A percentile compares a stretch with the other conserved stretches of the same genome.
These are phyloP conservation scores for Podospora fimiseda DNA, from an alignment of 495 filamentous ascomycete genomes.

Conservation along the genomic window DNA sequence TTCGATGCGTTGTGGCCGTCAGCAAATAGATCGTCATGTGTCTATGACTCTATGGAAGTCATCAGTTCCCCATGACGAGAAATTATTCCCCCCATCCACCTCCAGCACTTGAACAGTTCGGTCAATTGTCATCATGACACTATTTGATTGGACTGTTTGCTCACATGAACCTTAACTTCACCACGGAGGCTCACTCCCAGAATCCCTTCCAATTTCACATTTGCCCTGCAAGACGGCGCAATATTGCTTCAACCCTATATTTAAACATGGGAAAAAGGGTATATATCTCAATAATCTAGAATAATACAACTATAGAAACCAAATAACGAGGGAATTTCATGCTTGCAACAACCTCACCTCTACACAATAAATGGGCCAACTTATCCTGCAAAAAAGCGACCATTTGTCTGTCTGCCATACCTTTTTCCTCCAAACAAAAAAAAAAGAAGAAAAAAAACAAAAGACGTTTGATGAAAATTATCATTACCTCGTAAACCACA, in stretches of 20 bases:
- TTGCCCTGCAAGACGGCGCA: background rate
- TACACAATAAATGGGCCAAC: background rate
- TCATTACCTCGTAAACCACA: conserved; percentile 16
- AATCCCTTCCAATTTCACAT: too few relatives aligned
- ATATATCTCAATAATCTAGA: conserved; percentile 7
- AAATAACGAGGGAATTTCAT: background rate
- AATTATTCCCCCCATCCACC: too few relatives aligned
- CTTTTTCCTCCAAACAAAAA: background rate
- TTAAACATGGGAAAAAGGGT: background rate
- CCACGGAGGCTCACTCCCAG: too few relatives aligned
- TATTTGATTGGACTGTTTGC: too few relatives aligned
- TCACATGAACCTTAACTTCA: too few relatives aligned
- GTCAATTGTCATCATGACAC: too few relatives aligned
- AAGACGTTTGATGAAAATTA: conserved; percentile 3
- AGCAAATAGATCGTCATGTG: too few relatives aligned
- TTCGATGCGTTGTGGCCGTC: too few relatives aligned
- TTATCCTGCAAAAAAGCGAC: background rate
- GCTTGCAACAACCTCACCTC: background rate
- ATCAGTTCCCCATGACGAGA: too few relatives aligned
- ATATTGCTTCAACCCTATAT: background rate
- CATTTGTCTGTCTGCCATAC: background rate
- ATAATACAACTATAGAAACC: background rate
- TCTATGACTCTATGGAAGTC: too few relatives aligned
- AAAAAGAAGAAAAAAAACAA: background rate
- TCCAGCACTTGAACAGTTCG: too few relatives aligned